A percentile compares a stretch with the other conserved stretches of the same genome.
phyloP scores from a whole-genome alignment of 768 basidiomycete species.

The Leccinum disarticulatum region DNA sequence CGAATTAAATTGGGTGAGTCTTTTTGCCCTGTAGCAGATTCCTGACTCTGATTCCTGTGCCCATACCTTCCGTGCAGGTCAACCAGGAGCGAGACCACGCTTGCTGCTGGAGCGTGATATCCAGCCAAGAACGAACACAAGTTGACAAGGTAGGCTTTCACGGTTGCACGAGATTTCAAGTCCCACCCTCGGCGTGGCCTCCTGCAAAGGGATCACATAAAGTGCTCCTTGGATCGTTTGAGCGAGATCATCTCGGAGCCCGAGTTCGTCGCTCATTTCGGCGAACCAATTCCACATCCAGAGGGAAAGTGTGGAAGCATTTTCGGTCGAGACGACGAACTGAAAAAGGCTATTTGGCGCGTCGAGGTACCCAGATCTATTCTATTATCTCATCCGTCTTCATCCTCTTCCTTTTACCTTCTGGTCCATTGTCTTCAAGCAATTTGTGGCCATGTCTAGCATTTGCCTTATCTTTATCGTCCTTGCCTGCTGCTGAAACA shows the following conservation, averaged over 20 bases:
- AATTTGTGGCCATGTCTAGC: not conserved
- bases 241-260: conserved; percentile 64
- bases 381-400: too few relatives aligned
- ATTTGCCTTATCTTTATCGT: not conserved
- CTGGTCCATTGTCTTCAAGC: too few relatives aligned
- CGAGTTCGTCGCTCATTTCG: conserved; percentile 67
- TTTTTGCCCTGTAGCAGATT: not conserved
- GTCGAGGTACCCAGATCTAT: too few relatives aligned
- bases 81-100: conserved; percentile 62
- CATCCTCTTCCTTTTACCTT: too few relatives aligned
- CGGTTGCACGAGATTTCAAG: not conserved
- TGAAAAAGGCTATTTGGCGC: conserved; percentile 63
- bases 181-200: not conserved
- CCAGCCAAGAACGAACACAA: conserved; percentile 77
- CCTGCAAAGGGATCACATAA: conserved; percentile 56
- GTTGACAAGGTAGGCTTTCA: conserved; percentile 58
- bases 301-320: conserved; percentile 72
- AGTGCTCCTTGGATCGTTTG: conserved; percentile 58
- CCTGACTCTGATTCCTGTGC: not conserved
- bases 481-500: not conserved
- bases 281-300: conserved; percentile 59
- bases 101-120: conserved; percentile 83
- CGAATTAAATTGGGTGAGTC: conserved; percentile 24
- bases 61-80: conserved; percentile 43
- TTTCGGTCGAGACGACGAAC: conserved; percentile 84